Conservation (phyloP, 2,329 filamentous ascomycete genomes). For the Phaeosphaeriaceae sp. region DNA sequence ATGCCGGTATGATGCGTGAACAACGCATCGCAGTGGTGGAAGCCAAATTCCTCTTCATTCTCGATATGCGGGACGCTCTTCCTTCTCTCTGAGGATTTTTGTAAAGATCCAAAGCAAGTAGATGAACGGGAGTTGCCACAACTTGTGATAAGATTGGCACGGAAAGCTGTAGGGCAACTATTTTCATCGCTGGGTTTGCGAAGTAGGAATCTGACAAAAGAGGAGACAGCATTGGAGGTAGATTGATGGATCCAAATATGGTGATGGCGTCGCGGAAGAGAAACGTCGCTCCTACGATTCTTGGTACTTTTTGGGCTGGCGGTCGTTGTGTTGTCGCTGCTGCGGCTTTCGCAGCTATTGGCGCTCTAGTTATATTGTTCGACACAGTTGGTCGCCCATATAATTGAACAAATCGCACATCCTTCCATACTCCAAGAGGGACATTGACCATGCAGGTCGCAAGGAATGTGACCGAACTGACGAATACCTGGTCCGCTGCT, state of each 20-base stretch:
- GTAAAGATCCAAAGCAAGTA: constrained; percentile 36
- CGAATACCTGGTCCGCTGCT: constrained; percentile 18
- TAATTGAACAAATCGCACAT: constrained; percentile 37
- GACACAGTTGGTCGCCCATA: constrained; percentile 20
- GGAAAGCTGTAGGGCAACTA: constrained; percentile 33
- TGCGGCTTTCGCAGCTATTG: background rate
- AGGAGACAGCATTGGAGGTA: constrained; percentile 32
- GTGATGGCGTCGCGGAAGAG: constrained; percentile 38
- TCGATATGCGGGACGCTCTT: constrained; percentile 6
- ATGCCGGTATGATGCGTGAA: constrained; percentile 37
- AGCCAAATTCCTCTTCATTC: constrained; percentile 22
- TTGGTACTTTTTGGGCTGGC: constrained; percentile 16
- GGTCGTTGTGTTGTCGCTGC: background rate
- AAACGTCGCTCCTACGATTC: constrained; percentile 30
- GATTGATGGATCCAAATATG: constrained; percentile 39
- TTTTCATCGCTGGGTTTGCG: constrained; percentile 22
- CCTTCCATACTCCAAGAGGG: constrained; percentile 36
- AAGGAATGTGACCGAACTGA: constrained; percentile 31
- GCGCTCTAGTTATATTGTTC: constrained; percentile 1
- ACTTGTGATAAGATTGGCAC: constrained; percentile 38
- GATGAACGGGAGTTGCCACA: constrained; percentile 35
- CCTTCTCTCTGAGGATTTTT: constrained; percentile 13
- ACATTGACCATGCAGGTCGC: constrained; percentile 37
- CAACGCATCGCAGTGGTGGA: constrained; percentile 34
- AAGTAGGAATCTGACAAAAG: constrained; percentile 24